phyloP scores from a whole-genome alignment of 192 early-diverging fungal genomes.

The Entophlyctis luteolus region DNA sequence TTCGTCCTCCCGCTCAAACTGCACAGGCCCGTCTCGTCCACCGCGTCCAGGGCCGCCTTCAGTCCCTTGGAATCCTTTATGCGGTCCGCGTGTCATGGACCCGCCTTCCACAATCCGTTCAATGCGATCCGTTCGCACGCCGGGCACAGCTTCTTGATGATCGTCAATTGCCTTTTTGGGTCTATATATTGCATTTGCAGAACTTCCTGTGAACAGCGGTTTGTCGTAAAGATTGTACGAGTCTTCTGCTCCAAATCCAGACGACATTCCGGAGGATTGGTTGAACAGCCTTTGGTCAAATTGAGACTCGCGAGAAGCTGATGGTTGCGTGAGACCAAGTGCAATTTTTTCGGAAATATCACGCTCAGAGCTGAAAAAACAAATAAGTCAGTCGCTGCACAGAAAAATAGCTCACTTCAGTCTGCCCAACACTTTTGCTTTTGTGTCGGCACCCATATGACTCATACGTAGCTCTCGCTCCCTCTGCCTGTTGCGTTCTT shows the following conservation, averaged over 20 bases:
- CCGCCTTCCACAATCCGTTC: constrained; percentile 60
- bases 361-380: constrained; percentile 60
- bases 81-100: constrained; percentile 31
- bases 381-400: neutral
- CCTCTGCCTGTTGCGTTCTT: constrained; percentile 76
- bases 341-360: constrained; percentile 99
- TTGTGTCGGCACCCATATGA: constrained; percentile 83
- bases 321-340: constrained; percentile 89
- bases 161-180: constrained; percentile 53
- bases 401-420: constrained; percentile 29
- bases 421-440: constrained; percentile 62
- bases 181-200: constrained; percentile 71
- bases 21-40: constrained; percentile 74
- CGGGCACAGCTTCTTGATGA: constrained; percentile 60
- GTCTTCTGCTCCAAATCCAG: constrained; percentile 89
- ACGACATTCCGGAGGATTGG: constrained; percentile 77
- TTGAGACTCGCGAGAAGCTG: constrained; percentile 82
- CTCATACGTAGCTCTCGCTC: constrained; percentile 82
- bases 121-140: constrained; percentile 64
- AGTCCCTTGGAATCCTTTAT: constrained; percentile 67
- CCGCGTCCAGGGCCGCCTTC: constrained; percentile 52
- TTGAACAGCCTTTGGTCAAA: constrained; percentile 95
- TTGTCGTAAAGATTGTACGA: constrained; percentile 94
- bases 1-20: constrained; percentile 82
- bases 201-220: constrained; percentile 75